Base-by-base conservation (phyloP, 2,329 filamentous ascomycete genomes). In the Neonectria coccinea region DNA sequence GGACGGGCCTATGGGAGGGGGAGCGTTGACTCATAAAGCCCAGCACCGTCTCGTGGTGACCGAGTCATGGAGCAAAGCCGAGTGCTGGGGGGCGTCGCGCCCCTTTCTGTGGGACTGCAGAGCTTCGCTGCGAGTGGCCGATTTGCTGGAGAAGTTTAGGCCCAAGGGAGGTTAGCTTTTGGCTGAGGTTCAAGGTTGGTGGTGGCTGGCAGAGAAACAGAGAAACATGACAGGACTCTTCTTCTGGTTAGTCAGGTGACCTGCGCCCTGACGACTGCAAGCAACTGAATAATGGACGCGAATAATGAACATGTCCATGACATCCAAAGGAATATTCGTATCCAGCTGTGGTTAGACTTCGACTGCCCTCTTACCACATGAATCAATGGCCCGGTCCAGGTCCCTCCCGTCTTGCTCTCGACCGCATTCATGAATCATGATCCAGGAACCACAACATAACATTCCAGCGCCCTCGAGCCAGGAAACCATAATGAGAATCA, bases 11-110 rank as follows among this genome's bases (percentile, higher is more conserved):
- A 70, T 60, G 60, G 50, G 47, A 66, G 65, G 71, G 71, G 71
- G 47, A 64, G 55, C 7, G 71, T 73, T 73, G 71, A 73, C 71
- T 73, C 71, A 73, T 72, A 73, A 67, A 64, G 71, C 67, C 66
- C 62, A 56, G 44, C 50, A 50, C 36, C 36, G 47, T 53, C 58
- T 51, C 56, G 64, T 55, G 41, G 33, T 36, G 55, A 64, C 62
- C 70, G 71, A 73, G 71, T 73, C 71, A 73, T 73, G 71, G 58
- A 52, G 20, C 20, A 39, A 42, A n/a, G 36, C 45, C 18, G 16
- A 27, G 20, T 27, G 41, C 22, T 36, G 33, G 33, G 33, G 33
- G 33, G 12, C 12, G 29, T 25, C 8, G 33, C 14, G 45, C 47
- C 31, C 10, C 11, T 20, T 51, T 31, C 9, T 51, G 48, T 51